Percentiles rank a stretch among this genome's conserved stretches.
Conservation (phyloP, 306 rosid species). For the Datisca glomerata region DNA sequence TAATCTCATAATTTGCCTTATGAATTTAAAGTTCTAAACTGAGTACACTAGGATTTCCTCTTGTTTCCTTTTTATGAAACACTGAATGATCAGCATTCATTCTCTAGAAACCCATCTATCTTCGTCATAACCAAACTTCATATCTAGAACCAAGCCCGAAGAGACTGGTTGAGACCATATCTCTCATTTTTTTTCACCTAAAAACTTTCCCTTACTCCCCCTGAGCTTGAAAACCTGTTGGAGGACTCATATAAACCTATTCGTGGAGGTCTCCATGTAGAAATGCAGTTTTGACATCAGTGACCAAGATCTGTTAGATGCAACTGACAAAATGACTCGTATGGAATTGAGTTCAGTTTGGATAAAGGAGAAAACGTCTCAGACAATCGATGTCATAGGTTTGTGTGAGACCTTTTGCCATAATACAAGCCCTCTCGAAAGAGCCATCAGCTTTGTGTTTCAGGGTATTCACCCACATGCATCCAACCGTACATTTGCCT, state of each 20-base stretch:
- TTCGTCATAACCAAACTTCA: too few species aligned
- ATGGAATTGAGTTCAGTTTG: too few species aligned
- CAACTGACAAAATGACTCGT: slow-evolving; percentile 1
- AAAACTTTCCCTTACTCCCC: slow-evolving; percentile 3
- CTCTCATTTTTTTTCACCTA: not conserved
- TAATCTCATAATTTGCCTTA: slow-evolving; percentile 1
- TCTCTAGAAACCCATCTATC: too few species aligned
- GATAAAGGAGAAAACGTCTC: too few species aligned
- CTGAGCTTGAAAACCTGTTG: too few species aligned
- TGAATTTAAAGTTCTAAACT: slow-evolving; percentile 1
- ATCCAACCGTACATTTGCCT: not conserved
- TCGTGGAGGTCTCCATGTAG: too few species aligned
- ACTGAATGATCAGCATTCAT: not conserved
- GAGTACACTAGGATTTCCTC: slow-evolving; percentile 2
- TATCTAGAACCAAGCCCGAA: too few species aligned
- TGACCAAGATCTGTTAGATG: not conserved
- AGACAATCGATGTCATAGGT: too few species aligned
- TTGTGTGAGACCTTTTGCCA: not conserved
- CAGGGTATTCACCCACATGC: not conserved
- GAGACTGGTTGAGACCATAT: slow-evolving; percentile 4
- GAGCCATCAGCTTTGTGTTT: slow-evolving; percentile 4
- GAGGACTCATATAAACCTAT: too few species aligned
- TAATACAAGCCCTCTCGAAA: not conserved
- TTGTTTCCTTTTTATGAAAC: slow-evolving; percentile 2
- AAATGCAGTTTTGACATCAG: too few species aligned